Evolutionary conservation across 257 asterid species (phyloP), one percentile per base, ranked within the genome.

Genomic region (Osmanthus fragrans): DNA sequence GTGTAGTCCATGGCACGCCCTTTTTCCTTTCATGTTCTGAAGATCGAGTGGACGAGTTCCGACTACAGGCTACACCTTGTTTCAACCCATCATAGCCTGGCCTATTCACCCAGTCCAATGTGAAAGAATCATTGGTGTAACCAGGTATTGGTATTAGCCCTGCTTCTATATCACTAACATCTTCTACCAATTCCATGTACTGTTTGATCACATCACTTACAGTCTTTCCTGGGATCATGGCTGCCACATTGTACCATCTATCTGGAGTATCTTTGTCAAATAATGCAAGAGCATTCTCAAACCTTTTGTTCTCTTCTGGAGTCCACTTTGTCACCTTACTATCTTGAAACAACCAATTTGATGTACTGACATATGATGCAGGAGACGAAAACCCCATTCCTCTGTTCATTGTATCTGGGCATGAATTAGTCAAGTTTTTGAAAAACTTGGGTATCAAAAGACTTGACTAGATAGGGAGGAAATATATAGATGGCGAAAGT

Each of bases 1-100:
- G 96, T 73, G 90, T 96, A 0, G 97, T 94, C 99, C 99, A 94
- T 0, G 97, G 96, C 7, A 92, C 93, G 0, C 99, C 99, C 73
- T 92, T 95, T 79, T 89, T 95, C 86, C 99, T 84, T 73, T 90
- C 98, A 9, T 88, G 96, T 69, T 91, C 96, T 30, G 82, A 74
- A 33, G 80, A 72, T 6, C 95, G 81, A 19, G 78, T 56, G 0
- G 92, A 80, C 1, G 87, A 68, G 80, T 33, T 75, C 37, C 92
- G 67, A 89, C 88, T 27, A 72, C 87, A 0, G 88, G 77, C n/a
- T 47, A 47, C 56, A 68, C 81, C 82, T 47, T 87, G 83, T 54
- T 77, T 89, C 9, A 86, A 71, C 0, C 89, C 87, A 5, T 86
- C 86, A n/a, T 69, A 85, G 30, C 86, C 87, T 11, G 78, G 82